Evolutionary conservation across 192 early-diverging fungal genomes (phyloP).

Genomic region (Backusella australiensis): DNA sequence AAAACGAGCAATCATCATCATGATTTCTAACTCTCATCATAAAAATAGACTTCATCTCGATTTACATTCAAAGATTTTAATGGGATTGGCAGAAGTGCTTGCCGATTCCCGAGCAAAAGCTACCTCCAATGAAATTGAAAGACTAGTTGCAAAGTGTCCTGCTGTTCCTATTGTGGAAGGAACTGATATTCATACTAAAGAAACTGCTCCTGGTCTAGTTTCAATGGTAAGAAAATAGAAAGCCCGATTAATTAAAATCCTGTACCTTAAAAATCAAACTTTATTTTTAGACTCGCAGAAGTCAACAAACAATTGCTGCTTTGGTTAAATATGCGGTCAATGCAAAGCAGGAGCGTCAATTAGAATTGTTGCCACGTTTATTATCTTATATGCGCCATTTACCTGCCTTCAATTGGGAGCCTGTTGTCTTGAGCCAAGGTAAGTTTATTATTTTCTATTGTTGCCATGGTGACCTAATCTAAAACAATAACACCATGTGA

Average conservation of each 20-base stretch:
- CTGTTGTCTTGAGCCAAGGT: constrained; percentile 28
- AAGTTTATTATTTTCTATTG: constrained; percentile 7
- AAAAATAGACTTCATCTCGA: constrained; percentile 51
- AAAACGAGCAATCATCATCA: background rate
- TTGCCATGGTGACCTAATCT: constrained; percentile 21
- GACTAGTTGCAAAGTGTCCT: constrained; percentile 43
- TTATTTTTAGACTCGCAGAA: constrained; percentile 26
- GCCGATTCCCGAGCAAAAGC: constrained; percentile 44
- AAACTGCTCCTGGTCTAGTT: constrained; percentile 8
- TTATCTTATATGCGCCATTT: constrained; percentile 32
- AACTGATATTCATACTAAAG: constrained; percentile 19
- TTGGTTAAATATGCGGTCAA: constrained; percentile 28
- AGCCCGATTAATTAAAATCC: background rate
- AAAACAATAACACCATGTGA: background rate
- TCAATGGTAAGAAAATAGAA: constrained; percentile 25
- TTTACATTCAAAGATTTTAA: constrained; percentile 52
- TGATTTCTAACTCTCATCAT: background rate
- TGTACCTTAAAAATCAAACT: background rate
- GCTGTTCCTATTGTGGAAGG: constrained; percentile 15
- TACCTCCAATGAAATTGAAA: constrained; percentile 40
- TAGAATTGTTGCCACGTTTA: constrained; percentile 23
- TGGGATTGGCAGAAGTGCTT: constrained; percentile 48
- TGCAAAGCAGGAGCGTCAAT: constrained; percentile 25
- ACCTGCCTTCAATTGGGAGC: constrained; percentile 29
- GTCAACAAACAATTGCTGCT: constrained; percentile 31